Percentiles rank a stretch among this genome's conserved stretches.
Evolutionary conservation across 192 early-diverging fungal genomes (phyloP).

Genomic region (Podila verticillata): DNA sequence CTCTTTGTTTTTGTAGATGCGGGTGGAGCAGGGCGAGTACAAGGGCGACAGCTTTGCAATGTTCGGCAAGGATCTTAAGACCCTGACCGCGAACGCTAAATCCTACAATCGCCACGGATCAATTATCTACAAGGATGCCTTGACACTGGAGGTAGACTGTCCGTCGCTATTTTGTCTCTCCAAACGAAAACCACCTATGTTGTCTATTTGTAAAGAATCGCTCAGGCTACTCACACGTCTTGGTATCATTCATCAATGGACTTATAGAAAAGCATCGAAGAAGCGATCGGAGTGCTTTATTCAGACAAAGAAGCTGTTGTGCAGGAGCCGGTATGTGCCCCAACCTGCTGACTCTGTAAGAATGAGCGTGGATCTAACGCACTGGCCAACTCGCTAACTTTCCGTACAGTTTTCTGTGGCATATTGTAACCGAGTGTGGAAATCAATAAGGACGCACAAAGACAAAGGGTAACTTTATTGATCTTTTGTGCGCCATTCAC

Average conservation of each 20-base stretch:
- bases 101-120: constrained; percentile 62
- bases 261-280: background rate
- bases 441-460: constrained; percentile 35
- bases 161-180: background rate
- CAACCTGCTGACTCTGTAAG: background rate
- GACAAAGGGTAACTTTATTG: constrained; percentile 24
- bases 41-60: constrained; percentile 4
- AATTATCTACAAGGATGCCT: constrained; percentile 57
- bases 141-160: constrained; percentile 53
- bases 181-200: constrained; percentile 29
- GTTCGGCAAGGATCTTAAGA: constrained; percentile 51
- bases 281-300: background rate
- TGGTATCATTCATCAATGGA: background rate
- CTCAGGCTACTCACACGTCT: background rate
- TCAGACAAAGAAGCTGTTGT: background rate
- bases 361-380: background rate
- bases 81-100: constrained; percentile 63
- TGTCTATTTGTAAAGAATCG: no score
- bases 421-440: constrained; percentile 31
- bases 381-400: background rate
- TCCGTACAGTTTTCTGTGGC: constrained; percentile 24
- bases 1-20: background rate
- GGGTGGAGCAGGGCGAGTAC: constrained; percentile 19
- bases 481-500: background rate
- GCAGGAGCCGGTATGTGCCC: background rate